Evolutionary conservation across 768 basidiomycete genomes (phyloP), one percentile per base, ranked within the genome.

Genomic region (Serendipita indica): DNA sequence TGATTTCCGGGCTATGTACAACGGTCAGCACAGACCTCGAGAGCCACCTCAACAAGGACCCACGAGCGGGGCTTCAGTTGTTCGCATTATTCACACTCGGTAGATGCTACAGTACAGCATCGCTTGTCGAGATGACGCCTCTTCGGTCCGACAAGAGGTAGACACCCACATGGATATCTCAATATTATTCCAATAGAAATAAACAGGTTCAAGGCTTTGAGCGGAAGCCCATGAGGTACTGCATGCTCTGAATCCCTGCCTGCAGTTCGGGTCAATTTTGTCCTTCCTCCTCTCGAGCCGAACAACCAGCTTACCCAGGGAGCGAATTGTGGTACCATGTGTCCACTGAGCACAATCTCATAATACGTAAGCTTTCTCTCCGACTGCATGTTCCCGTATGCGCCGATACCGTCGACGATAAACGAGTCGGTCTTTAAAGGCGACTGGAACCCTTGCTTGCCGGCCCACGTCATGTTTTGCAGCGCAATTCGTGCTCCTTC

Each of bases 291-390:
- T 33, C 33, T 25, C 33, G 27, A 13, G 20, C 25, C 18, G 27
- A 32, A 58, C 30, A 33, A 49, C 12, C 12, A 20, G 69, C 79
- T 66, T 63, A 80, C 82, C 65, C 69, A 66, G 1, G 83, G 83
- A 16, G 81, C 77, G 66, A 78, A 84, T 69, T 82, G 79, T 3
- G 83, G 83, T 2, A 86, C 68, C 80, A 87, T 86, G 62, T 88
- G 85, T 16, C 85, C 86, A 62, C 80, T 81, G 4, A 85, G 74
- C 22, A 64, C 73, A 20, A 89, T 78, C 64, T 89, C 85, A 30
- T 75, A 72, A 62, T 80, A 86, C 0, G 84, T 80, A 63, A 87
- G 67, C 14, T 62, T 62, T n/a, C 85, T 79, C 65, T 88, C 86
- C 14, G 73, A 71, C 60, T 86, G 84, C 60, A 77, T 71, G 1